These are phyloP conservation scores for Durio zibethinus DNA, from an alignment of 345 rosid species.

Conservation along the genomic window DNA sequence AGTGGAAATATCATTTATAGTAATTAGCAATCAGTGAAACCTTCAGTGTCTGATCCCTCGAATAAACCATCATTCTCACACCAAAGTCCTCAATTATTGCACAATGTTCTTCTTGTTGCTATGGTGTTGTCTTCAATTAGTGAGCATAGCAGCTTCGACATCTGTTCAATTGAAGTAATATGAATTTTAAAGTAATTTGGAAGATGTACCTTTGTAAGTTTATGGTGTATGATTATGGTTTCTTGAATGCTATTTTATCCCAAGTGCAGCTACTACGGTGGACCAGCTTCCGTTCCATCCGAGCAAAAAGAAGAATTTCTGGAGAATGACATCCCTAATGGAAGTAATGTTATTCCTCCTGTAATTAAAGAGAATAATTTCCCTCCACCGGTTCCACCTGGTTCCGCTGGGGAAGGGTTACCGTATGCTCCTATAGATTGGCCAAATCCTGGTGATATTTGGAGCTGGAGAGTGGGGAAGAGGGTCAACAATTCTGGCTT, in stretches of 20 bases:
- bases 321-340: slow-evolving; percentile 29
- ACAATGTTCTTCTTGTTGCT: background rate
- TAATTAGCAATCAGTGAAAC: background rate
- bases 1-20: background rate
- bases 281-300: background rate
- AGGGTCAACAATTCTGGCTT: slow-evolving; percentile 46
- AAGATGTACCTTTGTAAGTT: background rate
- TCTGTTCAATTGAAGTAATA: background rate
- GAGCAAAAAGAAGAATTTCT: slow-evolving; percentile 23
- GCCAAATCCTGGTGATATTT: slow-evolving; percentile 74
- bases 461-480: slow-evolving; percentile 89
- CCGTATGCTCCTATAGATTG: slow-evolving; percentile 84
- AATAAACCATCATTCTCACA: background rate
- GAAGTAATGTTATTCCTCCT: slow-evolving; percentile 26
- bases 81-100: background rate
- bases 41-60: background rate
- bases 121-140: background rate
- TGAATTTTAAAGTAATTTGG: background rate
- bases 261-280: slow-evolving; percentile 14
- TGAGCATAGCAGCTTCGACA: background rate
- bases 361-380: slow-evolving; percentile 27
- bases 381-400: slow-evolving; percentile 41
- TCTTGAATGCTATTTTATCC: background rate
- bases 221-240: background rate
- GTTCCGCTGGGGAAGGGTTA: slow-evolving; percentile 59